Evolutionary conservation across 2,329 filamentous ascomycete genomes (phyloP).

Genomic region (Didymella pinodella): DNA sequence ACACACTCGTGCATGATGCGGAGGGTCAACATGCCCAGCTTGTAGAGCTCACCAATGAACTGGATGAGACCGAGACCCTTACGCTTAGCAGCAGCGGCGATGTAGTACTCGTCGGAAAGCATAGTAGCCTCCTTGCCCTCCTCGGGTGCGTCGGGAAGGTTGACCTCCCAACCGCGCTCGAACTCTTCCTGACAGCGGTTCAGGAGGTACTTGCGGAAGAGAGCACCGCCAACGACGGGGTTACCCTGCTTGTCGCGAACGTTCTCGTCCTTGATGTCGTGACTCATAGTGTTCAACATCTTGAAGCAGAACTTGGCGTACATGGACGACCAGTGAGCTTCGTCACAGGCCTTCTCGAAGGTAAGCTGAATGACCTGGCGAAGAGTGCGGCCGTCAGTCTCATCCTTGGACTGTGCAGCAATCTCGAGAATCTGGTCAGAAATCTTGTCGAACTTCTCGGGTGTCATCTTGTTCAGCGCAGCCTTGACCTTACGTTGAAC

Average conservation of each 20-base stretch:
- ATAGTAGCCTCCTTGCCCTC: constrained; percentile 82
- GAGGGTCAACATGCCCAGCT: constrained; percentile 97
- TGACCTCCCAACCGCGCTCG: constrained; percentile 94
- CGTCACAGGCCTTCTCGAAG: constrained; percentile 98
- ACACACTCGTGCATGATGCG: constrained; percentile 99
- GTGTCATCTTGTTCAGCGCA: constrained; percentile 99
- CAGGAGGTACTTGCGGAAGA: constrained; percentile 98
- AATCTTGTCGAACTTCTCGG: constrained; percentile 97
- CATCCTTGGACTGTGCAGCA: constrained; percentile 92
- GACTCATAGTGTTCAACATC: constrained; percentile 85
- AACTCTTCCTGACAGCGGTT: constrained; percentile 99
- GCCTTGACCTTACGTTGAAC: constrained; percentile 99
- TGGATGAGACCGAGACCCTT: constrained; percentile 97
- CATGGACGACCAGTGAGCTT: constrained; percentile 98
- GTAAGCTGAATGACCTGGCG: constrained; percentile 98
- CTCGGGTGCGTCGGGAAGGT: constrained; percentile 80
- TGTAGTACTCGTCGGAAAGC: constrained; percentile 96
- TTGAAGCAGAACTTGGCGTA: constrained; percentile 98
- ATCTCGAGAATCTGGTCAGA: constrained; percentile 92
- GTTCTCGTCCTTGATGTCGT: constrained; percentile 93
- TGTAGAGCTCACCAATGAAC: constrained; percentile 99
- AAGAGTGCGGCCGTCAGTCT: constrained; percentile 90
- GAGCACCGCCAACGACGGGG: constrained; percentile 86
- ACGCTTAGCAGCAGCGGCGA: constrained; percentile 91
- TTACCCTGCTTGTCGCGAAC: constrained; percentile 90